phyloP scores from a whole-genome alignment of 208 protist genomes.

The Angomonas desouzai region DNA sequence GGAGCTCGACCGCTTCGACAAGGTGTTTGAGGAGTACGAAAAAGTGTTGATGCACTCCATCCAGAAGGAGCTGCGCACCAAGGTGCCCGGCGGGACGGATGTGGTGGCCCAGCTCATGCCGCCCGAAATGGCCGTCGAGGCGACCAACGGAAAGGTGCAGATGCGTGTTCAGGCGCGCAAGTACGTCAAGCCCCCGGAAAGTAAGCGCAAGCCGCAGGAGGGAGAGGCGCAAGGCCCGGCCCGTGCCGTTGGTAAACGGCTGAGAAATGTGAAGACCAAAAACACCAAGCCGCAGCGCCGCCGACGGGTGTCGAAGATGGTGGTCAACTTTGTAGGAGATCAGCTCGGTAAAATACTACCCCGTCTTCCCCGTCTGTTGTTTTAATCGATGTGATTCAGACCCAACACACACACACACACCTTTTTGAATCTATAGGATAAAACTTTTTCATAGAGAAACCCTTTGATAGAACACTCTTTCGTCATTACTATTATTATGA shows the following conservation, averaged over 20 bases:
- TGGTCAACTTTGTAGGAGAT: constrained; percentile 39
- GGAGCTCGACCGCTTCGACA: constrained; percentile 90
- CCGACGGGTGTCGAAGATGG: constrained; percentile 38
- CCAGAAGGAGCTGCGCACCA: constrained; percentile 66
- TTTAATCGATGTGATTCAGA: constrained; percentile 16
- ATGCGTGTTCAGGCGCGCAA: constrained; percentile 65
- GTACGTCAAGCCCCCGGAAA: constrained; percentile 54
- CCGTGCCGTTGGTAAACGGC: constrained; percentile 32
- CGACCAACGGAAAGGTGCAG: constrained; percentile 19
- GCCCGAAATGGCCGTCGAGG: constrained; percentile 59
- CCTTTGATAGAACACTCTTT: too few species aligned
- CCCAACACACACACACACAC: too few species aligned
- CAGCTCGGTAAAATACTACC: constrained; percentile 47
- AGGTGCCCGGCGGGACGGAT: constrained; percentile 42
- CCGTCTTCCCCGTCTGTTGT: constrained; percentile 48
- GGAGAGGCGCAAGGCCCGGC: constrained; percentile 16
- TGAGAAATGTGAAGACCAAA: constrained; percentile 26
- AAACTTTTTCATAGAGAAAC: too few species aligned
- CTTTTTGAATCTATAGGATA: constrained; percentile 2
- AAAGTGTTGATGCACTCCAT: constrained; percentile 59
- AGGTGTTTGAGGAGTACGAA: constrained; percentile 76
- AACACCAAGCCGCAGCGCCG: constrained; percentile 21
- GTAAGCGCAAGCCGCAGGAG: constrained; percentile 27
- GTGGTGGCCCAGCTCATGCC: constrained; percentile 40
- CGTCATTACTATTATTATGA: too few species aligned